Percentiles rank a stretch among this genome's conserved stretches.
Conservation (phyloP, 2,329 filamentous ascomycete genomes). For the Beauveria caledonica region DNA sequence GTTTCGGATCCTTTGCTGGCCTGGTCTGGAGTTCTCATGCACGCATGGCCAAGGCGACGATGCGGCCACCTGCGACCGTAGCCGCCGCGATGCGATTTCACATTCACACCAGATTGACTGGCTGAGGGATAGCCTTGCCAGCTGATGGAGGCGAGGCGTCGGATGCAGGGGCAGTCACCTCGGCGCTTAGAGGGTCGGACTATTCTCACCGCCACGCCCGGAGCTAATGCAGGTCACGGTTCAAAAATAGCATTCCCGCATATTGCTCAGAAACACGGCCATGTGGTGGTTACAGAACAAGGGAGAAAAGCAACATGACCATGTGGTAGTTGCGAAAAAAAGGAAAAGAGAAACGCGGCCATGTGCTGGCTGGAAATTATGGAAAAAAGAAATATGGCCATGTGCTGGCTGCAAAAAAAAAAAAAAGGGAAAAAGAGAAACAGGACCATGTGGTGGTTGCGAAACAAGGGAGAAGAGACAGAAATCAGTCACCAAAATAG, state of each 20-base stretch:
- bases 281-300: background rate
- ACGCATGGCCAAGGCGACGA: background rate
- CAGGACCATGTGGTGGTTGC: background rate
- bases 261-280: background rate
- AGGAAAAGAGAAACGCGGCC: background rate
- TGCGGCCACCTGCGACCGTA: slow-evolving; percentile 9
- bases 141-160: background rate
- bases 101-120: background rate
- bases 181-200: slow-evolving; percentile 2
- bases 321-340: background rate
- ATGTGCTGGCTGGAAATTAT: background rate
- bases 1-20: background rate
- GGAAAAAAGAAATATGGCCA: slow-evolving; percentile 14
- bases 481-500: slow-evolving; percentile 12
- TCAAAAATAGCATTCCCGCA: slow-evolving; percentile 4
- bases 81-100: slow-evolving; percentile 8
- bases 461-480: slow-evolving; percentile 3
- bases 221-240: slow-evolving; percentile 9
- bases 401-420: too few relatives aligned
- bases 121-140: background rate
- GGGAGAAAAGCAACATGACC: slow-evolving; percentile 14
- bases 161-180: slow-evolving; percentile 3
- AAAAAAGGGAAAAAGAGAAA: background rate
- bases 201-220: background rate
- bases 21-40: background rate